phyloP scores from a whole-genome alignment of 2,329 filamentous ascomycete genomes.

The Orbilia oligospora region DNA sequence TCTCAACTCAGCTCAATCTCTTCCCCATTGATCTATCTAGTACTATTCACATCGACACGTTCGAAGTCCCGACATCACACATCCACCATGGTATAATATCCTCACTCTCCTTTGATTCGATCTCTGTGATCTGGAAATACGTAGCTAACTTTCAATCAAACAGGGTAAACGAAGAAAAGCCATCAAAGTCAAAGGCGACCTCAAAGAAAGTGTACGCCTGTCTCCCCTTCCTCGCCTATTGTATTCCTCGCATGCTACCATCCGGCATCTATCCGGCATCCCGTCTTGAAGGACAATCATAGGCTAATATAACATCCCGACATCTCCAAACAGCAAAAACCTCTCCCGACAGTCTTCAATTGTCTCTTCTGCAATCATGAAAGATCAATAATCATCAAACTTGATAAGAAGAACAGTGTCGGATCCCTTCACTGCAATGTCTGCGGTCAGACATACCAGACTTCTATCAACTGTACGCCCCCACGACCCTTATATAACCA shows the following conservation, averaged over 20 bases:
- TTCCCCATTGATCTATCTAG: no score
- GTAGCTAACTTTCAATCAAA: conserved; percentile 16
- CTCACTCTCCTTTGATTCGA: background rate
- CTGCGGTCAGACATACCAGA: conserved; percentile 94
- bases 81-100: conserved; percentile 24
- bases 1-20: background rate
- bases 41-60: conserved; percentile 1
- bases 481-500: background rate
- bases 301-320: conserved; percentile 13
- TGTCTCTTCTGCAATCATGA: conserved; percentile 99
- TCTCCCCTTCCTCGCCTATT: background rate
- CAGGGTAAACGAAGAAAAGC: conserved; percentile 60
- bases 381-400: conserved; percentile 87
- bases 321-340: conserved; percentile 72
- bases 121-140: background rate
- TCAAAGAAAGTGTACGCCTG: conserved; percentile 57
- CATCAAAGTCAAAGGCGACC: conserved; percentile 58
- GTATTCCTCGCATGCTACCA: no score
- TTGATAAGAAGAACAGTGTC: conserved; percentile 92
- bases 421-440: conserved; percentile 90
- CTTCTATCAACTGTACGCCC: conserved; percentile 85
- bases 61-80: conserved; percentile 1
- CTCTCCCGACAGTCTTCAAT: conserved; percentile 86
- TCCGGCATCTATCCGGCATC: no score
- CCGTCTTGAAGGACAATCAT: background rate